phyloP scores from a whole-genome alignment of 805 yeast genomes.

The Pichia phayaonensis region DNA sequence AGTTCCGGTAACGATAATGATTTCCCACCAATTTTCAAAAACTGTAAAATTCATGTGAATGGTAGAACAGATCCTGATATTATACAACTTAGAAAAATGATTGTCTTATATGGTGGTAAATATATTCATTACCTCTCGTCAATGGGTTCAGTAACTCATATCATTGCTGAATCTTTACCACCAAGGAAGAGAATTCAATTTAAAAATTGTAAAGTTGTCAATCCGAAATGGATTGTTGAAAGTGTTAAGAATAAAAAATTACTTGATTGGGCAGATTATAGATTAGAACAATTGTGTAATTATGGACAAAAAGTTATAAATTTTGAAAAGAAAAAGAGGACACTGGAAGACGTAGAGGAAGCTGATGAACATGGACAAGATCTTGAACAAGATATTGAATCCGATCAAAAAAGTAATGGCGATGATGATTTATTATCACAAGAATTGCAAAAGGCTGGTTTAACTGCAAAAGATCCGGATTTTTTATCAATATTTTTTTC shows the following conservation, averaged over 20 bases:
- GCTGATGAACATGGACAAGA: constrained; percentile 4
- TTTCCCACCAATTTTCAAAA: constrained; percentile 44
- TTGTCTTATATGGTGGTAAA: constrained; percentile 73
- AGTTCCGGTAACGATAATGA: constrained; percentile 1
- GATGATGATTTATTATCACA: constrained; percentile 10
- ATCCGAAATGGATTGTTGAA: constrained; percentile 75
- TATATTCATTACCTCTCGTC: constrained; percentile 61
- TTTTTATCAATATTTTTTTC: constrained; percentile 67
- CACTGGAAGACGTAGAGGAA: neutral
- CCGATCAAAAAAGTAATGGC: constrained; percentile 9
- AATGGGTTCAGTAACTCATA: constrained; percentile 75
- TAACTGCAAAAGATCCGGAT: constrained; percentile 70
- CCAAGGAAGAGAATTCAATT: constrained; percentile 66
- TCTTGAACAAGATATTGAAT: constrained; percentile 5
- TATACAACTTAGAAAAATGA: constrained; percentile 57
- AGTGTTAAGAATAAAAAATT: constrained; percentile 41
- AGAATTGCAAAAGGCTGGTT: neutral
- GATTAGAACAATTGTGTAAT: constrained; percentile 32
- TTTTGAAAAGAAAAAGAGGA: constrained; percentile 13
- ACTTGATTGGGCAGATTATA: constrained; percentile 66
- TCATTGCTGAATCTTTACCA: constrained; percentile 71
- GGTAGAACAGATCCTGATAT: constrained; percentile 86
- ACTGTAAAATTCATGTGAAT: constrained; percentile 70
- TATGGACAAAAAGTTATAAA: constrained; percentile 46
- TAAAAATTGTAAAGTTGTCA: constrained; percentile 63